phyloP scores from a whole-genome alignment of 2,329 filamentous ascomycete species.

The Alternaria alternata region DNA sequence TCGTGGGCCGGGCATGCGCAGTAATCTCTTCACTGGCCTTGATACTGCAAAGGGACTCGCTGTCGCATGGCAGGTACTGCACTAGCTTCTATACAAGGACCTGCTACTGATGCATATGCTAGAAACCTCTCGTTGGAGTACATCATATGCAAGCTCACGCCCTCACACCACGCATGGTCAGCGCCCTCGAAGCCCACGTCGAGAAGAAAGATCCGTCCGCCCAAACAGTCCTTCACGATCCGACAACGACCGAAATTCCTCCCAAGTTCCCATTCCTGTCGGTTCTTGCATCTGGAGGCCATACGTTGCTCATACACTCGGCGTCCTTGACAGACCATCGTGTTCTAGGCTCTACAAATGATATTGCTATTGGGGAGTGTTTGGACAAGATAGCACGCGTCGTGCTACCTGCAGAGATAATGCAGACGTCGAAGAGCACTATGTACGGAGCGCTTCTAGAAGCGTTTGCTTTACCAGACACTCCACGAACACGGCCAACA shows the following conservation, averaged over 20 bases:
- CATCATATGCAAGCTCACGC: conserved; percentile 99
- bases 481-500: conserved; percentile 7
- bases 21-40: conserved; percentile 79
- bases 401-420: conserved; percentile 70
- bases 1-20: conserved; percentile 86
- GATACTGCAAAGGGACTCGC: conserved; percentile 88
- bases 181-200: conserved; percentile 60
- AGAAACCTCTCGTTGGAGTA: conserved; percentile 80
- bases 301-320: conserved; percentile 86
- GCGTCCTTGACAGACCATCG: conserved; percentile 71
- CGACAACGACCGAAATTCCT: conserved; percentile 10
- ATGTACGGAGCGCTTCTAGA: conserved; percentile 87
- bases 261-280: conserved; percentile 85
- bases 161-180: conserved; percentile 80
- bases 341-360: conserved; percentile 75
- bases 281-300: conserved; percentile 88
- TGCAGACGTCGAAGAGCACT: conserved; percentile 66
- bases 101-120: conserved; percentile 5
- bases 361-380: conserved; percentile 88
- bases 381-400: conserved; percentile 85
- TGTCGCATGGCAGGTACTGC: conserved; percentile 71
- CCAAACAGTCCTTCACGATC: neutral
- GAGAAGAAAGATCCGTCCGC: neutral
- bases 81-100: neutral
- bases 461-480: conserved; percentile 73